A percentile compares a stretch with the other conserved stretches of the same genome.
Conservation (phyloP, 352 stramenopile species). For the Pythium brachiatum region DNA sequence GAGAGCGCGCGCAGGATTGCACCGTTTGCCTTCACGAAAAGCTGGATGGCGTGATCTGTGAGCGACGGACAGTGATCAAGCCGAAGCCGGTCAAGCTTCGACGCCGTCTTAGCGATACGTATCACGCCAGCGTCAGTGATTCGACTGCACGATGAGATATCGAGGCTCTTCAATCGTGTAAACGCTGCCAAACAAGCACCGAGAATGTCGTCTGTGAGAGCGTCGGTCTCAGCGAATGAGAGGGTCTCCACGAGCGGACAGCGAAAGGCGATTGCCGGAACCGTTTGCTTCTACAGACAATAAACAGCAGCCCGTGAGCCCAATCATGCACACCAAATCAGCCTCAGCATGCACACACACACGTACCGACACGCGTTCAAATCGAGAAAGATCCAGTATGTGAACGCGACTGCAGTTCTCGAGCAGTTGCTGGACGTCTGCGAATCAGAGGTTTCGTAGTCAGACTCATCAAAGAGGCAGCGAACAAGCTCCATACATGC, state of each 20-base stretch:
- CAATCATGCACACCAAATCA: neutral
- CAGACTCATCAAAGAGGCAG: neutral
- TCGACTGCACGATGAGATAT: conserved; percentile 44
- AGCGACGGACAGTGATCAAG: conserved; percentile 46
- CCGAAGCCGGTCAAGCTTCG: conserved; percentile 34
- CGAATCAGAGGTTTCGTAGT: neutral
- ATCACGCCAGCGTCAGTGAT: conserved; percentile 54
- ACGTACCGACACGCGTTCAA: conserved; percentile 15
- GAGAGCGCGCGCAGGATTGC: conserved; percentile 39
- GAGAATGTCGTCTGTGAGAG: conserved; percentile 57
- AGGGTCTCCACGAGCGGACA: conserved; percentile 33
- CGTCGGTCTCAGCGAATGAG: conserved; percentile 39
- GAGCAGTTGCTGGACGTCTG: conserved; percentile 41
- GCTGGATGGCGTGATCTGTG: conserved; percentile 38
- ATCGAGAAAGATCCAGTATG: conserved; percentile 38
- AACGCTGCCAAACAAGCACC: conserved; percentile 34
- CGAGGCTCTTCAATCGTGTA: conserved; percentile 34
- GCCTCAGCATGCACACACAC: neutral
- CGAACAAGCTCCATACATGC: neutral
- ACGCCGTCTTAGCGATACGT: conserved; percentile 39
- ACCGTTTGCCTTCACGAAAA: conserved; percentile 37
- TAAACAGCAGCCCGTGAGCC: neutral
- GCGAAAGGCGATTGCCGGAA: conserved; percentile 17
- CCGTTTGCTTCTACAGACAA: conserved; percentile 43
- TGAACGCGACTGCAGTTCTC: conserved; percentile 36